Evolutionary conservation across 1,139 yeast species (phyloP).

Genomic region (Protomyces inouyei): DNA sequence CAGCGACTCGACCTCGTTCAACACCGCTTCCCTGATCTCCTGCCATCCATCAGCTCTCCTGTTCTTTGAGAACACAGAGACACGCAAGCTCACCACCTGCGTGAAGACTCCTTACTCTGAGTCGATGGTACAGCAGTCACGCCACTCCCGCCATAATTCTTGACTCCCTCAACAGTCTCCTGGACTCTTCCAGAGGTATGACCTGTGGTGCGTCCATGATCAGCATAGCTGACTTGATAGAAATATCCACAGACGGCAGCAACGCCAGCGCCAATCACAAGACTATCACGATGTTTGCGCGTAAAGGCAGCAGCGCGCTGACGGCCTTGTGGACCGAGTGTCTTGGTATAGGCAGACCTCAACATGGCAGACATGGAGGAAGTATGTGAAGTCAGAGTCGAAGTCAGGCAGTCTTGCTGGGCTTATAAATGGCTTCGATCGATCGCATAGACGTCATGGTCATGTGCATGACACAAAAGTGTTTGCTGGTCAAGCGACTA

Average conservation of each 20-base stretch:
- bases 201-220: no score
- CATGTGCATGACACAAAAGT: not conserved
- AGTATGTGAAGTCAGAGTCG: not conserved
- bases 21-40: no score
- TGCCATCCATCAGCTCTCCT: no score
- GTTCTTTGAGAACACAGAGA: no score
- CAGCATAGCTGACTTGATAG: not conserved
- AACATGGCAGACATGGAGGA: not conserved
- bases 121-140: not conserved
- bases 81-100: no score
- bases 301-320: not conserved
- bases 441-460: not conserved
- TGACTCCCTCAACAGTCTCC: not conserved
- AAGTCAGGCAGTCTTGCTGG: no score
- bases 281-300: not conserved
- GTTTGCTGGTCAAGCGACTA: no score
- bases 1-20: no score
- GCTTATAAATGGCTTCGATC: not conserved
- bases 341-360: not conserved
- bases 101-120: no score
- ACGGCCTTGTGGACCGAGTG: not conserved
- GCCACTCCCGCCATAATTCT: not conserved
- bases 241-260: not conserved
- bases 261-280: not conserved
- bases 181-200: no score